Conservation (phyloP, 1,284 basidiomycete genomes). For the Sporisorium reilianum region DNA sequence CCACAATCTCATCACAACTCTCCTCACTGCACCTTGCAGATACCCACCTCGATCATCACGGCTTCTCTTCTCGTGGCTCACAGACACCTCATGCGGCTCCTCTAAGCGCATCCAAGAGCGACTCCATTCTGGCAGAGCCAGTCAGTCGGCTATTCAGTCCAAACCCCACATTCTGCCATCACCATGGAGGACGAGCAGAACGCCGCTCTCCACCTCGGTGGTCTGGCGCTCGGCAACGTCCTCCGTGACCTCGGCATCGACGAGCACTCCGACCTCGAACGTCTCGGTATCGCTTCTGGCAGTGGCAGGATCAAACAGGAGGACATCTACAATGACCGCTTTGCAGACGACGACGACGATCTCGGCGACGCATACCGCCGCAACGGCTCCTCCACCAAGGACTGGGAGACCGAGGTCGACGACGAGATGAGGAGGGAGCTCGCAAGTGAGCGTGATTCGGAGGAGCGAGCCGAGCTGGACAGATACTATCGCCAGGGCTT, state of each 20-base stretch:
- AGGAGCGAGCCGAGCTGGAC: slow-evolving; percentile 51
- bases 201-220: slow-evolving; percentile 64
- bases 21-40: neutral
- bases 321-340: slow-evolving; percentile 67
- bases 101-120: slow-evolving; percentile 6
- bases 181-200: slow-evolving; percentile 65
- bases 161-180: neutral
- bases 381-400: slow-evolving; percentile 42
- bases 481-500: slow-evolving; percentile 56
- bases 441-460: slow-evolving; percentile 42
- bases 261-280: slow-evolving; percentile 47
- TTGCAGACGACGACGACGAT: slow-evolving; percentile 63
- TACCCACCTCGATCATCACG: neutral
- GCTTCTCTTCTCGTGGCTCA: neutral
- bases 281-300: slow-evolving; percentile 50
- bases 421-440: slow-evolving; percentile 55
- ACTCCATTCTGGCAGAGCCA: slow-evolving; percentile 23
- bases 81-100: slow-evolving; percentile 8
- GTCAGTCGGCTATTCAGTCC: slow-evolving; percentile 10
- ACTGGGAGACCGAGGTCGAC: slow-evolving; percentile 57
- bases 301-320: slow-evolving; percentile 56
- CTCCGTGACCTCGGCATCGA: slow-evolving; percentile 66
- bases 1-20: neutral
- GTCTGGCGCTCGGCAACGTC: slow-evolving; percentile 66
- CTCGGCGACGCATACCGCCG: slow-evolving; percentile 29